Conservation (phyloP, 768 basidiomycete genomes). For the Tulasnella sp. region DNA sequence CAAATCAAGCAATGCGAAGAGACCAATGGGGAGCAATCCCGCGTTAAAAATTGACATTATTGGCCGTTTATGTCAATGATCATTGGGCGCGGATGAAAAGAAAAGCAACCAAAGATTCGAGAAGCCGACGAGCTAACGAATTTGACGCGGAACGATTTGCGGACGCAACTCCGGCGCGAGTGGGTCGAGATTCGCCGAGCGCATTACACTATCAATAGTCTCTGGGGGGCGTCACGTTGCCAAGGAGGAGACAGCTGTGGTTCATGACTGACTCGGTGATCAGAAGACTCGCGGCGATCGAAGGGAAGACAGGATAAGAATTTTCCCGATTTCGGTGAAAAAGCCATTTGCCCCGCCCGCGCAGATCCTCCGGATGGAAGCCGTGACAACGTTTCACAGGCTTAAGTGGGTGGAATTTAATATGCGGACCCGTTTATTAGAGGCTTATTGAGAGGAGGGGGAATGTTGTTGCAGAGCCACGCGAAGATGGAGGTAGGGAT, state of each 20-base stretch:
- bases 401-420: background rate
- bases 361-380: background rate
- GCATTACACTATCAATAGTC: background rate
- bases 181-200: background rate
- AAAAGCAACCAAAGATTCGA: background rate
- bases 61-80: background rate
- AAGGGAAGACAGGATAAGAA: background rate
- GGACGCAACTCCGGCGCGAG: background rate
- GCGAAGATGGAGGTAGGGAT: background rate
- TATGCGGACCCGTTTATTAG: background rate
- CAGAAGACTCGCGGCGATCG: background rate
- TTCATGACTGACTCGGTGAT: background rate
- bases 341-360: background rate
- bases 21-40: background rate
- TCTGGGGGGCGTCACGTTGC: background rate
- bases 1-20: background rate
- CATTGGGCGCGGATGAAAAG: background rate
- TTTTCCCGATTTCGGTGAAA: background rate
- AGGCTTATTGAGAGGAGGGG: background rate
- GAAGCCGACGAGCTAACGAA: conserved; percentile 7
- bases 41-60: background rate
- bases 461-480: background rate
- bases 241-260: background rate
- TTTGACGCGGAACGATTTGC: background rate
- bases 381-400: background rate